Evolutionary conservation across 1,284 basidiomycete species (phyloP).

Genomic region (Taiwanofungus camphoratus): DNA sequence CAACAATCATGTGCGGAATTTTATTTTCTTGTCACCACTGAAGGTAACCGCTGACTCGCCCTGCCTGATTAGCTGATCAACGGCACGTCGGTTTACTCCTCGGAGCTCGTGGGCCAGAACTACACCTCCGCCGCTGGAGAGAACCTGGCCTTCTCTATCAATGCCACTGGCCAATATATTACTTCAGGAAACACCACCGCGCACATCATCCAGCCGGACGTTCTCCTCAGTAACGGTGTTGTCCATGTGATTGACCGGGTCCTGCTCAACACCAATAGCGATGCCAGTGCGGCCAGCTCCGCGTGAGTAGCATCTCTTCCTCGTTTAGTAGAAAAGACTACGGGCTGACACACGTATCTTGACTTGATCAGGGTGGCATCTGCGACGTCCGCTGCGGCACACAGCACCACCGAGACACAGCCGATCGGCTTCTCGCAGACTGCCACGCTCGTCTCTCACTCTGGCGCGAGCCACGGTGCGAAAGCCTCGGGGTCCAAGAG

Average conservation of each 20-base stretch:
- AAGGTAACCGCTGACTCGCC: slow-evolving; percentile 4
- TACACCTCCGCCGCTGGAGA: slow-evolving; percentile 60
- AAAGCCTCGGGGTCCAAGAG: background rate
- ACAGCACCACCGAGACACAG: slow-evolving; percentile 11
- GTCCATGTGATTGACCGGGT: slow-evolving; percentile 66
- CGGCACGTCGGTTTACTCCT: slow-evolving; percentile 64
- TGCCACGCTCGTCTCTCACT: slow-evolving; percentile 2
- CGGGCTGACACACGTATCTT: background rate
- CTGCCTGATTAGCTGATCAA: slow-evolving; percentile 70
- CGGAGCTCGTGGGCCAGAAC: slow-evolving; percentile 34
- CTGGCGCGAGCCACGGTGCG: background rate
- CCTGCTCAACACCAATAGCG: slow-evolving; percentile 45
- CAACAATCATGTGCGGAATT: slow-evolving; percentile 52
- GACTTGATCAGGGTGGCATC: slow-evolving; percentile 7
- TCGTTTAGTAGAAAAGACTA: background rate
- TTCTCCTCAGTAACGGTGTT: slow-evolving; percentile 69
- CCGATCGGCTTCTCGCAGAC: slow-evolving; percentile 13
- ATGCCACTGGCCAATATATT: slow-evolving; percentile 60
- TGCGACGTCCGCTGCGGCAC: slow-evolving; percentile 10
- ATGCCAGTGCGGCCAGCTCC: slow-evolving; percentile 48
- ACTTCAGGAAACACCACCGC: slow-evolving; percentile 48
- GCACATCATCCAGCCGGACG: slow-evolving; percentile 55
- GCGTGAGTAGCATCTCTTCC: slow-evolving; percentile 36
- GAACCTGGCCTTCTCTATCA: slow-evolving; percentile 45
- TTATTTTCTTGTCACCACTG: background rate